Evolutionary conservation across 1,284 basidiomycete genomes (phyloP), one percentile per base, ranked within the genome.

Genomic region (Marasmius tenuissimus): DNA sequence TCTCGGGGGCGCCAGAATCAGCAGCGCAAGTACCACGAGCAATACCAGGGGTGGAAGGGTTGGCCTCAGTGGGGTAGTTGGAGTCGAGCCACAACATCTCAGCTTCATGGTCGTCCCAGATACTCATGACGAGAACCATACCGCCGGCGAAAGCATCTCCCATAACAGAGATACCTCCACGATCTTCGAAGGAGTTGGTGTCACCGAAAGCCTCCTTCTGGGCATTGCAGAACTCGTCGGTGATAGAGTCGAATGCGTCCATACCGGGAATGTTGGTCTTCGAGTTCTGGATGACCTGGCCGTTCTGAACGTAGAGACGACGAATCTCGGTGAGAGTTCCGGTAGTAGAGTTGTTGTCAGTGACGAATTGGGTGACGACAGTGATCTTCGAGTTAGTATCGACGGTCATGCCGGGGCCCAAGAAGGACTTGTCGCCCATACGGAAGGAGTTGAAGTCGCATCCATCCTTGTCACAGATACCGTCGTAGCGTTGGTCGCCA

Each of bases 91-190:
- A 81, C 67, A 79, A 73, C 78, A 81, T 80, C 69, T 78, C 72
- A 60, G 76, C 81, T 52, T 72, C 75, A 67, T 85, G 74, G 73
- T 86, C 84, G 69, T 85, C 82, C 84, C 83, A 85, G 68, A 85
- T 70, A 63, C 73, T 76, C 68, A 86, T 72, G 40, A 77, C 78
- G 54, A 82, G 69, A 20, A 80, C 79, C 74, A 79, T 76, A 34
- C 79, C 79, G 45, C 67, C 61, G n/a, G 64, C 65, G 62, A 81
- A 66, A 20, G 76, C 72, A 27, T 67, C 63, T 39, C 75, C 73
- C 70, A 80, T 78, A 45, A 63, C 66, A 14, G 66, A 66, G 56
- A 81, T 63, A 12, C 73, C 84, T 62, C 83, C 83, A 67, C 76
- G 73, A 58, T 63, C 53, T 68, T 74, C 73, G 76, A 84, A 85